Conservation (phyloP, 1,139 yeast genomes). For the Pichia sp. region DNA sequence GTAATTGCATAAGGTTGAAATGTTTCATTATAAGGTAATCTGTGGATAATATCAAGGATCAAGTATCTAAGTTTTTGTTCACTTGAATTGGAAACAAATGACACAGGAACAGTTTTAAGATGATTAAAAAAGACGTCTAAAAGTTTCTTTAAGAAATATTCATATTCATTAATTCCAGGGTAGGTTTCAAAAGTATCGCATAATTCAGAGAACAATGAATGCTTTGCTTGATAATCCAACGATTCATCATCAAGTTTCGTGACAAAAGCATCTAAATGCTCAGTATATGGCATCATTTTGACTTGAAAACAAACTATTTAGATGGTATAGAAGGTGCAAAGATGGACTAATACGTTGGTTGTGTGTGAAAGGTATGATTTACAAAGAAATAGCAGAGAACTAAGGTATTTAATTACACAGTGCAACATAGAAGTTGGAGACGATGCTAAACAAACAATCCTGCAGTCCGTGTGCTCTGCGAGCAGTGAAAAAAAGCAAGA, state of each 20-base stretch:
- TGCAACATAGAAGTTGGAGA: too few relatives aligned
- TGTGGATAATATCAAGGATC: constrained; percentile 71
- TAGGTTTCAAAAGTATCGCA: constrained; percentile 82
- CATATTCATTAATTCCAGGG: constrained; percentile 75
- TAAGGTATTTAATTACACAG: neutral
- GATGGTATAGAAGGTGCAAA: neutral
- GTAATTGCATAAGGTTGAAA: constrained; percentile 65
- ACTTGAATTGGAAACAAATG: constrained; percentile 53
- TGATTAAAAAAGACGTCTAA: constrained; percentile 58
- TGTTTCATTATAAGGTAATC: constrained; percentile 78
- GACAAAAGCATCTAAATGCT: constrained; percentile 56
- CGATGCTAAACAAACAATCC: neutral
- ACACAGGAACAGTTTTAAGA: constrained; percentile 65
- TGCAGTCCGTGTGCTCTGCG: too few relatives aligned
- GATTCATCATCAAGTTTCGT: constrained; percentile 48
- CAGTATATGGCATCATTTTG: constrained; percentile 27
- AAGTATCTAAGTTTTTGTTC: constrained; percentile 74
- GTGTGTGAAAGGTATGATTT: neutral
- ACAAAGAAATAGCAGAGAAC: neutral
- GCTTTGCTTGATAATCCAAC: constrained; percentile 52
- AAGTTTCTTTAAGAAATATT: constrained; percentile 54
- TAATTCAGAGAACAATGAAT: constrained; percentile 68
- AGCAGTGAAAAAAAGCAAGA: too few relatives aligned
- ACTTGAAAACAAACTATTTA: too few relatives aligned
- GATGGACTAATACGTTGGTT: neutral